A percentile compares a stretch with the other conserved stretches of the same genome.
Conservation (phyloP, 768 basidiomycete genomes). For the Suillus discolor region DNA sequence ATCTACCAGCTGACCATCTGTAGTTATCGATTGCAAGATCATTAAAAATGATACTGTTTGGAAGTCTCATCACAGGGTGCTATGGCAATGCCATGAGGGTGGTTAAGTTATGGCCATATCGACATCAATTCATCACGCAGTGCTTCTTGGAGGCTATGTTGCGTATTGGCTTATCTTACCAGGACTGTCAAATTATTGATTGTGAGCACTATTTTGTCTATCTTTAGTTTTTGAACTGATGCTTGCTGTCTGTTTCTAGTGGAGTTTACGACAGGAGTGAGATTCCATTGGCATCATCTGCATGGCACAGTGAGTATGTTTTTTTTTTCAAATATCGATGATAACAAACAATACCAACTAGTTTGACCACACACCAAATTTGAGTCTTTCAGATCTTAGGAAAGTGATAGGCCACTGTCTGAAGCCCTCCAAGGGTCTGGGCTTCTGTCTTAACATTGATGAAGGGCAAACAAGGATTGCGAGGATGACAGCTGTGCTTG, state of each 20-base stretch:
- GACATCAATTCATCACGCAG: too few species aligned
- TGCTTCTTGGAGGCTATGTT: too few species aligned
- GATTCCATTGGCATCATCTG: neutral
- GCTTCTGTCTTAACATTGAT: neutral
- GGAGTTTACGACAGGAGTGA: neutral
- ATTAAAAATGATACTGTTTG: neutral
- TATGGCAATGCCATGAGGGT: neutral
- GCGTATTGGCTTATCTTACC: too few species aligned
- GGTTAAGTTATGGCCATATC: neutral
- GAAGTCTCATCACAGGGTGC: neutral
- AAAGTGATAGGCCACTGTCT: neutral
- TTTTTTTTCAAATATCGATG: too few species aligned
- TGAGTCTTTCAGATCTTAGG: neutral
- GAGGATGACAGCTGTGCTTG: neutral
- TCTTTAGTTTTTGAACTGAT: too few species aligned
- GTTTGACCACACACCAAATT: neutral
- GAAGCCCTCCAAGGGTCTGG: neutral
- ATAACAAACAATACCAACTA: neutral
- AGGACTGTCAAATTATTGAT: too few species aligned
- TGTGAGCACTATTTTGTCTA: too few species aligned
- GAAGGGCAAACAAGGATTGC: neutral
- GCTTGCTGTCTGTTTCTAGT: neutral
- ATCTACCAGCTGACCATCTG: neutral
- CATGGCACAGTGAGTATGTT: neutral
- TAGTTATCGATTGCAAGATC: neutral